Base-by-base conservation (phyloP, 805 yeast genomes). In the Wickerhamomyces queroliae region DNA sequence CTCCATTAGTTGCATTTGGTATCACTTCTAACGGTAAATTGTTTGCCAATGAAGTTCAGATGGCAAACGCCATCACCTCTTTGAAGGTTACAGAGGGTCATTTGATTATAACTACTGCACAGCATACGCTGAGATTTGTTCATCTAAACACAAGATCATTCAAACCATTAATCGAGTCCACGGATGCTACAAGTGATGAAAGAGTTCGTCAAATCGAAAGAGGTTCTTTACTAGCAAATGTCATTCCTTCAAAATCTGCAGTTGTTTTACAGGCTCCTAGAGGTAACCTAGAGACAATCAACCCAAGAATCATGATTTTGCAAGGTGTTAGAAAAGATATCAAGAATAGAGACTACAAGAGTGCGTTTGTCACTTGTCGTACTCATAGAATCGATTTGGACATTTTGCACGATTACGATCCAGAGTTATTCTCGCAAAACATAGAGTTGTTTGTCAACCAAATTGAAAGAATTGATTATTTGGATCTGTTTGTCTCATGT, bases 231-330 rank as follows among this genome's bases (percentile, higher is more conserved):
- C 62, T 93, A 35, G 87, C 91, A 0, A 69, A 89, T 29, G 77
- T 78, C 2, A 82, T 89, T 53, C 96, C 97, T 1, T 77, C 91
- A 0, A 83, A 77, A 40, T 80, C 89, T 41, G 74, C 90, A 1
- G 89, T 95, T 16, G 79, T 87, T 4, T 67, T 93, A 38, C 96
- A 93, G 60, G 96, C 96, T 5, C 95, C 95, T 43, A 76, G 99
- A 58, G 99, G 99, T 45, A 93, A 93, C 54, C 66, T 93, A 49
- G 99, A 93, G 61, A 89, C 98, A 0, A 84, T 93, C 16, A 81
- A 78, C 53, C 99, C 99, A 12, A 74, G 99, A 59, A 84, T 93
- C 34, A 80, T 93, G 83, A 95, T 91, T 3, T 65, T 93, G 29
- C 74, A 85, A 11, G 93, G 83, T 18, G 95, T 93, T 20, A 74